Evolutionary conservation across 306 rosid genomes (phyloP).

Genomic region (Quillaja saponaria): DNA sequence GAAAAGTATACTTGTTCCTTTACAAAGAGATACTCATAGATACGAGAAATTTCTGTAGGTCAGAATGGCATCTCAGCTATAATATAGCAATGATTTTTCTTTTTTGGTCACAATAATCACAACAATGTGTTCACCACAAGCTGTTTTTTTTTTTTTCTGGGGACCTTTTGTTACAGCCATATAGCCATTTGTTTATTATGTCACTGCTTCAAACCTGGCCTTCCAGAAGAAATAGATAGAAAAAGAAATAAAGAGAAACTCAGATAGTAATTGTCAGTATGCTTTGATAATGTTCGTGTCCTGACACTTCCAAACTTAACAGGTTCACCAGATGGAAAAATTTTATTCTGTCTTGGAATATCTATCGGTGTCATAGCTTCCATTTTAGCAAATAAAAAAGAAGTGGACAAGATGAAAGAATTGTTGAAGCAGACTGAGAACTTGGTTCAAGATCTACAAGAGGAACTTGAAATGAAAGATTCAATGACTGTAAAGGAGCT

Average conservation of each 20-base stretch:
- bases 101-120: not conserved
- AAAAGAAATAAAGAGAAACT: not conserved
- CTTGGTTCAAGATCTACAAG: slow-evolving; percentile 88
- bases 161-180: too few relatives aligned
- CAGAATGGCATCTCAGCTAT: slow-evolving; percentile 10
- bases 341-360: slow-evolving; percentile 73
- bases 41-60: not conserved
- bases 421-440: slow-evolving; percentile 66
- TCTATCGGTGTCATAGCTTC: slow-evolving; percentile 67
- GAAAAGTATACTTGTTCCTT: slow-evolving; percentile 1
- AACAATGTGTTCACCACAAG: not conserved
- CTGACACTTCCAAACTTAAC: slow-evolving; percentile 31
- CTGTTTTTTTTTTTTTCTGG: too few relatives aligned
- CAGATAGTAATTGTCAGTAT: slow-evolving; percentile 19
- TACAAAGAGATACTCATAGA: not conserved
- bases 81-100: not conserved
- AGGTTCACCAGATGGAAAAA: slow-evolving; percentile 49
- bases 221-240: too few relatives aligned
- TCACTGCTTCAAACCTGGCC: too few relatives aligned
- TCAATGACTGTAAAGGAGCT: slow-evolving; percentile 79
- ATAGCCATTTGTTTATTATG: too few relatives aligned
- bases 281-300: slow-evolving; percentile 20
- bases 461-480: slow-evolving; percentile 90
- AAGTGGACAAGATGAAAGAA: slow-evolving; percentile 57
- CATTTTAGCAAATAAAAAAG: slow-evolving; percentile 49